Percentiles rank a stretch among this genome's conserved stretches.
phyloP scores from a whole-genome alignment of 345 rosid genomes.

The Garcia nutans region DNA sequence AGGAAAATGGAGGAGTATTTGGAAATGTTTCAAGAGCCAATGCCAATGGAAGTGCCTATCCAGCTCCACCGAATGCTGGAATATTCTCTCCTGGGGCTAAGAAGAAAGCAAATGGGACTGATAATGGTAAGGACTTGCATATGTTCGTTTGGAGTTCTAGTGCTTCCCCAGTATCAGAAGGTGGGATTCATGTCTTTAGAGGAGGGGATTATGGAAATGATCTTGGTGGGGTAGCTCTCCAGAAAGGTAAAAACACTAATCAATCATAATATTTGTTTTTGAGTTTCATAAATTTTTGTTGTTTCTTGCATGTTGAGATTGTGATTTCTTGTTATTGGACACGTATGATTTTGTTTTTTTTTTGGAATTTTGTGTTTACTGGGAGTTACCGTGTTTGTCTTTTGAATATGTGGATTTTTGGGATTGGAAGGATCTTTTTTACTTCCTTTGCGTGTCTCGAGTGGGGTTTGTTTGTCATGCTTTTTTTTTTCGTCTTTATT shows the following conservation, averaged over 20 bases:
- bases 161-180: slow-evolving; percentile 92
- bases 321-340: slow-evolving; percentile 1
- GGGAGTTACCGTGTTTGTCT: slow-evolving; percentile 36
- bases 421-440: slow-evolving; percentile 8
- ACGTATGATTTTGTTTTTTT: background rate
- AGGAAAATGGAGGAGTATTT: slow-evolving; percentile 52
- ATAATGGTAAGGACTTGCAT: slow-evolving; percentile 77
- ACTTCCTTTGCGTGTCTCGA: slow-evolving; percentile 4
- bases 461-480: slow-evolving; percentile 17
- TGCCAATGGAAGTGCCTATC: slow-evolving; percentile 45
- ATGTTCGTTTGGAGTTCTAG: slow-evolving; percentile 99
- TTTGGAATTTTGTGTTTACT: slow-evolving; percentile 29
- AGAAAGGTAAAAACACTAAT: slow-evolving; percentile 45
- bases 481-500: background rate
- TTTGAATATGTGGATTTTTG: background rate
- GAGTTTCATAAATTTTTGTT: slow-evolving; percentile 7
- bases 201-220: slow-evolving; percentile 56
- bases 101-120: slow-evolving; percentile 45
- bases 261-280: slow-evolving; percentile 11
- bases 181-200: slow-evolving; percentile 62
- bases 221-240: slow-evolving; percentile 48
- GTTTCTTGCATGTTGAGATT: slow-evolving; percentile 15
- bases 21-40: slow-evolving; percentile 32
- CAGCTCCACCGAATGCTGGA: slow-evolving; percentile 67
- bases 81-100: slow-evolving; percentile 58